These are phyloP conservation scores for Sutorius eximius DNA, from an alignment of 1,284 basidiomycete species.

Conservation along the genomic window DNA sequence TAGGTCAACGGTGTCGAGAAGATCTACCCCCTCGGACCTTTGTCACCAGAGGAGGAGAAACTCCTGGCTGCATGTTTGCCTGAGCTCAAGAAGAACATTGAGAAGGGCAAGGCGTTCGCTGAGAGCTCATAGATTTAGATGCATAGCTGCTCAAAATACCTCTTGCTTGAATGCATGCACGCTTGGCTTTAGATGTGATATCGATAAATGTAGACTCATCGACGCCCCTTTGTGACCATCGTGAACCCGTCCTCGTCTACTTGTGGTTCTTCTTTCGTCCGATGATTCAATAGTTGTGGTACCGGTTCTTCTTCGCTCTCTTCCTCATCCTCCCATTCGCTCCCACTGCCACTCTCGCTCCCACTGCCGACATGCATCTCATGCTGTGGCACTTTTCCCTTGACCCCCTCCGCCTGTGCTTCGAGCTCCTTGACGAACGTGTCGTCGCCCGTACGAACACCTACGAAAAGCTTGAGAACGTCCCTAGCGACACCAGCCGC, in stretches of 20 bases:
- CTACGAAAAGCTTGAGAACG: constrained; percentile 68
- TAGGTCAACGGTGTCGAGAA: constrained; percentile 86
- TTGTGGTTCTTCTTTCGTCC: constrained; percentile 54
- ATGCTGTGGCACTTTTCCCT: constrained; percentile 55
- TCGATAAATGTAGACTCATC: constrained; percentile 24
- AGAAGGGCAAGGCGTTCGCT: constrained; percentile 88
- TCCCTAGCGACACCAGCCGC: constrained; percentile 70
- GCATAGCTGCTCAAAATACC: constrained; percentile 24
- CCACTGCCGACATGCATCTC: constrained; percentile 45
- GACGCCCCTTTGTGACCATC: constrained; percentile 60
- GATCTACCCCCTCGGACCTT: constrained; percentile 78
- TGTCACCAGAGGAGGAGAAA: constrained; percentile 82
- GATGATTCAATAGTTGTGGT: constrained; percentile 25
- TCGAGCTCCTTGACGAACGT: constrained; percentile 57
- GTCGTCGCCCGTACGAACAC: constrained; percentile 39
- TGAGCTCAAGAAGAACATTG: constrained; percentile 96
- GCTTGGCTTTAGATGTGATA: not conserved
- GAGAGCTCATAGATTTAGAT: constrained; percentile 38
- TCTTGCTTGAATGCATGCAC: constrained; percentile 14
- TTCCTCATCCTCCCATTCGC: constrained; percentile 34
- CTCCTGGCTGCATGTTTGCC: constrained; percentile 87
- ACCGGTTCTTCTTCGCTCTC: constrained; percentile 11
- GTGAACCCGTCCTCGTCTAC: constrained; percentile 90
- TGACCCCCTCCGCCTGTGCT: constrained; percentile 57
- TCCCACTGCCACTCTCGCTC: constrained; percentile 43